Evolutionary conservation across 352 stramenopile genomes (phyloP), one percentile per base, ranked within the genome.

Genomic region (Peronospora destructor): DNA sequence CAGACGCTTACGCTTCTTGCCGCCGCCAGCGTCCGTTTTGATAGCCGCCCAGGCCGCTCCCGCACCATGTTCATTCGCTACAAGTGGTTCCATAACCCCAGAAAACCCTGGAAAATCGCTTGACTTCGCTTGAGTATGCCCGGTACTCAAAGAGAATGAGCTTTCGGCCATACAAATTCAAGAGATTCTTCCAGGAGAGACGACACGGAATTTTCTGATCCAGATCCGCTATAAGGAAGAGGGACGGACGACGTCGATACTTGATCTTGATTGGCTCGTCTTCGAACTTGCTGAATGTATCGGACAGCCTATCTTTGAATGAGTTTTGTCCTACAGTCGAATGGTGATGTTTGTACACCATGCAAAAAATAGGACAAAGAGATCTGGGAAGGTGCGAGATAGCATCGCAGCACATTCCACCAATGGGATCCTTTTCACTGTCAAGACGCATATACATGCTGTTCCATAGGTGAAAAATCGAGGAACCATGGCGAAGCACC

Each of bases 401-500:
- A 21, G 19, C 19, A 21, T 21, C 19, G 19, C 26, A 30, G 5
- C 4, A 30, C 26, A 30, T 38, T 48, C 47, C 48, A 21, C 47
- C 34, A 51, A 57, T 45, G 19, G 8, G 1, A 11, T 34, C 7
- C 1, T 34, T 34, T 14, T 34, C 2, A 1, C 26, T 30, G 4
- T 6, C 26, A 30, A 30, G 26, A 30, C 26, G 8, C 26, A 30
- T 30, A 6, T 30, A 10, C 26, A 30, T 30, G 11, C 34, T 39
- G 4, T 39, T 39, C 34, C 30, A 19, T 16, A 32, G 51, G 34
- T 21, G 16, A 23, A 3, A 13, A 19, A 39, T 9, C 6, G 8
- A 64, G 29, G 6, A 59, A 23, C 25, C 6, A 98, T 99, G 96
- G 97, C 97, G 42, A 99, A 99, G 78, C 97, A 99, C 79, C 97